phyloP scores from a whole-genome alignment of 345 rosid species.

The Stellera chamaejasme region DNA sequence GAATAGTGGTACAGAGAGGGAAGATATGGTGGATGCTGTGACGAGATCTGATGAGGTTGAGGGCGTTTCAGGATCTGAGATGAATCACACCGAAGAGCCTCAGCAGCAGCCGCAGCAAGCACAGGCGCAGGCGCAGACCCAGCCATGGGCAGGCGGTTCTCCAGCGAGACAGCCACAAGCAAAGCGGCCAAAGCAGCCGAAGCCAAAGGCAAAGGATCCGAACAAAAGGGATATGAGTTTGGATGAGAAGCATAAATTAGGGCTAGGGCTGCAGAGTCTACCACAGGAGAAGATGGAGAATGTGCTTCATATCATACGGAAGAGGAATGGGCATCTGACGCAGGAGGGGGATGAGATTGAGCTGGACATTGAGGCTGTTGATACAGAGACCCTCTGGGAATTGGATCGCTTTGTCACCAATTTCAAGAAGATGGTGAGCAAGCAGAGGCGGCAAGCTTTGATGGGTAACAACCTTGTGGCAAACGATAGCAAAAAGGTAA shows the following conservation, averaged over 20 bases:
- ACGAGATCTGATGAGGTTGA: constrained; percentile 21
- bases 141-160: constrained; percentile 25
- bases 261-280: constrained; percentile 60
- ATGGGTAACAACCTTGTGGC: constrained; percentile 25
- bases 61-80: constrained; percentile 11
- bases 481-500: constrained; percentile 30
- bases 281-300: constrained; percentile 84
- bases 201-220: constrained; percentile 81
- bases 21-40: constrained; percentile 14
- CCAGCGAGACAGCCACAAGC: constrained; percentile 28
- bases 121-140: constrained; percentile 13
- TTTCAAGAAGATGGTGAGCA: constrained; percentile 72
- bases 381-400: constrained; percentile 77
- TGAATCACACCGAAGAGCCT: constrained; percentile 2
- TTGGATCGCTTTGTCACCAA: constrained; percentile 77
- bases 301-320: constrained; percentile 66
- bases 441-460: constrained; percentile 61
- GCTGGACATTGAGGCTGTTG: constrained; percentile 69
- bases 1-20: constrained; percentile 20
- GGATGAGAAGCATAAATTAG: constrained; percentile 66
- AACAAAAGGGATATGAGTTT: constrained; percentile 68
- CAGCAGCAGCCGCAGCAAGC: constrained; percentile 8
- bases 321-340: constrained; percentile 54
- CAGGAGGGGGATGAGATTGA: constrained; percentile 88
- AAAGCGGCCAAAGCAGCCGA: constrained; percentile 46